Conservation (phyloP, 257 asterid genomes). For the Perilla frutescens region DNA sequence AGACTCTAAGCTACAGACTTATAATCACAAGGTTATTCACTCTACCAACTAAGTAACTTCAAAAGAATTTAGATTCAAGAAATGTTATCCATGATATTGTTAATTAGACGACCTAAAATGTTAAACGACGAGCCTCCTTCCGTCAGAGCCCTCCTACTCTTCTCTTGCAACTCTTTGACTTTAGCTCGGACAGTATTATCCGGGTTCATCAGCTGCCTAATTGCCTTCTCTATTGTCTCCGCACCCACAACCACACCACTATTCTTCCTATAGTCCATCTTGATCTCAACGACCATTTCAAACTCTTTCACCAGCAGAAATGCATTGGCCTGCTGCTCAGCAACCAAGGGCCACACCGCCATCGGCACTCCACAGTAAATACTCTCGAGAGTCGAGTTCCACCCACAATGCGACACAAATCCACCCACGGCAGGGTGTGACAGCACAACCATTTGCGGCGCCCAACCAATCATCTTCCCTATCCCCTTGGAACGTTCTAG, state of each 20-base stretch:
- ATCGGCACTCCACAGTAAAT: conserved; percentile 54
- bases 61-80: not conserved
- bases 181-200: conserved; percentile 28
- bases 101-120: conserved; percentile 22
- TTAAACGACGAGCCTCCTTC: conserved; percentile 41
- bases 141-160: conserved; percentile 23
- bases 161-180: conserved; percentile 24
- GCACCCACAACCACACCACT: conserved; percentile 27
- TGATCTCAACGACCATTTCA: conserved; percentile 43
- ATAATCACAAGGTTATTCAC: too few species aligned
- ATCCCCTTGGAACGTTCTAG: conserved; percentile 29
- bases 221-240: conserved; percentile 30
- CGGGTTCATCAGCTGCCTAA: conserved; percentile 35
- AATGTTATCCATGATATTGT: not conserved
- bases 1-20: too few species aligned
- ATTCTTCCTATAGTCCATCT: conserved; percentile 37
- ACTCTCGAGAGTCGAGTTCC: conserved; percentile 51
- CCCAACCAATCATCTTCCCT: conserved; percentile 57
- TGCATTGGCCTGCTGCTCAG: conserved; percentile 50
- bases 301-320: conserved; percentile 46
- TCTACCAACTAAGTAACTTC: too few species aligned
- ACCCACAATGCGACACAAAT: conserved; percentile 53
- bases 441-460: conserved; percentile 41
- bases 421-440: conserved; percentile 52
- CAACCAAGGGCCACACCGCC: conserved; percentile 47